Conservation (phyloP, 257 asterid genomes). For the Solanum chiquidenum region DNA sequence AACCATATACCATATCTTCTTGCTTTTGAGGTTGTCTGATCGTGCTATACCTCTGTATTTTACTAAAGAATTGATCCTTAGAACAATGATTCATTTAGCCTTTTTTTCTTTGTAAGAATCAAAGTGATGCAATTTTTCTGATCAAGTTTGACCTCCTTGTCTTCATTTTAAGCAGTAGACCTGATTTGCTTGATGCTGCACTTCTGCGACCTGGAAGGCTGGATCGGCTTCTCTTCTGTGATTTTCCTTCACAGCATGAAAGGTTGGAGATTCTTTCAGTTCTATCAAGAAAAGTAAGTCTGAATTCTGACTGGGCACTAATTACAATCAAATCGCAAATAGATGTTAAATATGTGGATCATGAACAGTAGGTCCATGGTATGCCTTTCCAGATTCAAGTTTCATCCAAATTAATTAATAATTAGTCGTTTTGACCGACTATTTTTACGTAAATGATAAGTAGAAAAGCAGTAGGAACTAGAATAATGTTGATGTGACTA, state of each 20-base stretch:
- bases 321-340: background rate
- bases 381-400: background rate
- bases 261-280: slow-evolving; percentile 77
- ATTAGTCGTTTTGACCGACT: background rate
- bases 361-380: background rate
- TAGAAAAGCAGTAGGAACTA: background rate
- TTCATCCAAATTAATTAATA: too few species aligned
- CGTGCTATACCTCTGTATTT: background rate
- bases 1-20: background rate
- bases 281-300: slow-evolving; percentile 72
- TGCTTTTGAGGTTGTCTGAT: background rate
- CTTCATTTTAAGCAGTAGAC: slow-evolving; percentile 47
- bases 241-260: slow-evolving; percentile 73
- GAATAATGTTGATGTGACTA: background rate
- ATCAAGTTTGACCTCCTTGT: background rate
- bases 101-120: background rate
- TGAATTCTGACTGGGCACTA: background rate
- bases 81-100: background rate
- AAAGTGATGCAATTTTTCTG: background rate
- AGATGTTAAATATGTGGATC: background rate
- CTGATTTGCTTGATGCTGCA: slow-evolving; percentile 99
- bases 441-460: background rate
- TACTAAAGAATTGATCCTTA: background rate
- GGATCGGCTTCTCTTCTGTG: slow-evolving; percentile 90
- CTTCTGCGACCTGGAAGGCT: slow-evolving; percentile 95